Evolutionary conservation across 139 green algal genomes (phyloP), one percentile per base, ranked within the genome.

Genomic region (Eudorina sp.): DNA sequence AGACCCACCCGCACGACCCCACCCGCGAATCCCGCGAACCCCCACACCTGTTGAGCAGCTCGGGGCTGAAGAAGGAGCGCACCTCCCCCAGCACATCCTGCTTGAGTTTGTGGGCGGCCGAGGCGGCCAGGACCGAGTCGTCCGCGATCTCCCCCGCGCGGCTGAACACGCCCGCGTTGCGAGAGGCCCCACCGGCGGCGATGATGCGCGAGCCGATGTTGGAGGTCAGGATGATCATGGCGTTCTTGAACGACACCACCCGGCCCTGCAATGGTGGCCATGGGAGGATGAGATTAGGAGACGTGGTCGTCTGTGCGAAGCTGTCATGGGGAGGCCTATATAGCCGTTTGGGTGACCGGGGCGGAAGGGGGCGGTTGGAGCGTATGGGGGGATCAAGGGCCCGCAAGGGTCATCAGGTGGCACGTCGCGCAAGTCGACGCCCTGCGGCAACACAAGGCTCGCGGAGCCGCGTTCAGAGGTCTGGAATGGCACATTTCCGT

Each of bases 231-330:
- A 99, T 96, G 77, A 99, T 90, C 66, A 98, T 91, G 64, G 94
- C 91, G 91, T 98, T 98, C 88, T 98, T 99, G 95, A 99, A 99
- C 66, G 88, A 95, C n/a, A 99, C 95, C 7, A 88, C 90, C 68
- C 97, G 96, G 25, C 97, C 97, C 90, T 98, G 96, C 7, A 34
- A 11, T 38, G n/a, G n/a, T n/a, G n/a, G n/a, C n/a, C n/a, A n/a
- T n/a, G n/a, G n/a, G n/a, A n/a, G 62, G 58, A n/a, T 69, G 58
- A 13, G 27, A 69, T 36, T 69, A n/a, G n/a, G 27, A 31, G 58
- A 69, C 14, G n/a, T n/a, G n/a, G n/a, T n/a, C n/a, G n/a, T n/a
- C n/a, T n/a, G n/a, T n/a, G n/a, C n/a, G n/a, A n/a, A n/a, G n/a
- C n/a, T n/a, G n/a, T n/a, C n/a, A n/a, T n/a, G n/a, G n/a, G n/a